Evolutionary conservation across 495 filamentous ascomycete species (phyloP), one percentile per base, ranked within the genome.

Genomic region (Bombardia bombarda): DNA sequence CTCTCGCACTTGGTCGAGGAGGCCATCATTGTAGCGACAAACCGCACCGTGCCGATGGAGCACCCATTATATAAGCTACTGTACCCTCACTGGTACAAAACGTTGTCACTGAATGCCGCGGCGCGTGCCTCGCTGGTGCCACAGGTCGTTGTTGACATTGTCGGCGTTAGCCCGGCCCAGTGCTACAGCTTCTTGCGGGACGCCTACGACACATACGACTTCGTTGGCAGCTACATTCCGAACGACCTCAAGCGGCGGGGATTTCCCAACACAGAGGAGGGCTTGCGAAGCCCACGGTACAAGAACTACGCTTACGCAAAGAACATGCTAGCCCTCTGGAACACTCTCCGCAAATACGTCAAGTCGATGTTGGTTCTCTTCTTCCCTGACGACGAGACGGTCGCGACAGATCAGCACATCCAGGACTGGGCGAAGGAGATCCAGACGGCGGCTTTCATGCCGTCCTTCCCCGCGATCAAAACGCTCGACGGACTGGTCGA

Each of bases 401-500:
- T 70, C 1, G 50, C 42, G 1, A 38, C 40, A 0, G 65, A 69
- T 42, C 12, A 36, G 1, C 40, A 49, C 47, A 58, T 73, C 50
- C 45, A 59, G 21, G 33, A 39, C 31, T 72, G 68, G 70, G 61
- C 40, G 18, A 31, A 41, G 0, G 70, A 73, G 43, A 46, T 70
- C 37, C 53, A 52, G 30, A 49, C 45, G 8, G 44, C 42, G 4
- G 69, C 43, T 6, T 43, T 47, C 34, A 52, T 73, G 43, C 47
- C 50, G 4, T 52, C 48, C 18, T 73, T 96, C 38, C 80, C 82
- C 19, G 74, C 74, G 7, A 73, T 90, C 55, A 90, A 90, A 50
- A 68, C 94, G 20, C 81, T 87, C 8, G 82, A 86, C 37, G 84
- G 84, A 47, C 78, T 95, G 1, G 80, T 84, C n/a, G 86, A 93